phyloP scores from a whole-genome alignment of 2,329 filamentous ascomycete species.

The Xylariales sp. region DNA sequence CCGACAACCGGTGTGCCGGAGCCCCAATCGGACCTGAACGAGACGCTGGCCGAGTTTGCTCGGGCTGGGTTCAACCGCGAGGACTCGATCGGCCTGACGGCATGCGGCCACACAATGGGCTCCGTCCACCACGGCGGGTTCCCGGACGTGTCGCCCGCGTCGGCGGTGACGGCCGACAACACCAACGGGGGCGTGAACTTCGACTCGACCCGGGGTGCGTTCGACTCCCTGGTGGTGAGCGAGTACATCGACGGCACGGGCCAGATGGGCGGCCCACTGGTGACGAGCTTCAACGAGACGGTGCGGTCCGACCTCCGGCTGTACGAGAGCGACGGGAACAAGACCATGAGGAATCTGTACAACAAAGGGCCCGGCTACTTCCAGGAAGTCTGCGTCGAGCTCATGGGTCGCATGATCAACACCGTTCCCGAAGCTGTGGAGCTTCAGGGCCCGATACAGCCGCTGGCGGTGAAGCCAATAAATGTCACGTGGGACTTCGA shows the following conservation, averaged over 20 bases:
- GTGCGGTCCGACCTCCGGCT: slow-evolving; percentile 22
- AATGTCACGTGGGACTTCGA: slow-evolving; percentile 20
- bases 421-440: slow-evolving; percentile 19
- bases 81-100: slow-evolving; percentile 20
- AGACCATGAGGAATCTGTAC: slow-evolving; percentile 21
- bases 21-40: slow-evolving; percentile 15
- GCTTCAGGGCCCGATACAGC: slow-evolving; percentile 15
- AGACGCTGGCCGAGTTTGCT: slow-evolving; percentile 19
- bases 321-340: slow-evolving; percentile 21
- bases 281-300: slow-evolving; percentile 19
- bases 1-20: slow-evolving; percentile 22
- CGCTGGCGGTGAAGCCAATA: slow-evolving; percentile 19
- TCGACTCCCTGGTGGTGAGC: slow-evolving; percentile 17
- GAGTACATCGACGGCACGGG: slow-evolving; percentile 21
- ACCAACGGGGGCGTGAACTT: slow-evolving; percentile 20
- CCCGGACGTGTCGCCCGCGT: slow-evolving; percentile 15
- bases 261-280: slow-evolving; percentile 16
- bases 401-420: slow-evolving; percentile 21
- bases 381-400: slow-evolving; percentile 16
- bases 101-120: slow-evolving; percentile 23
- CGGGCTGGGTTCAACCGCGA: slow-evolving; percentile 18
- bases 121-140: slow-evolving; percentile 22
- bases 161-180: slow-evolving; percentile 15
- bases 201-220: slow-evolving; percentile 15
- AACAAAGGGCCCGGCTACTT: slow-evolving; percentile 15